phyloP scores from a whole-genome alignment of 2,329 filamentous ascomycete species.

The Emmonsiellopsis sp. region DNA sequence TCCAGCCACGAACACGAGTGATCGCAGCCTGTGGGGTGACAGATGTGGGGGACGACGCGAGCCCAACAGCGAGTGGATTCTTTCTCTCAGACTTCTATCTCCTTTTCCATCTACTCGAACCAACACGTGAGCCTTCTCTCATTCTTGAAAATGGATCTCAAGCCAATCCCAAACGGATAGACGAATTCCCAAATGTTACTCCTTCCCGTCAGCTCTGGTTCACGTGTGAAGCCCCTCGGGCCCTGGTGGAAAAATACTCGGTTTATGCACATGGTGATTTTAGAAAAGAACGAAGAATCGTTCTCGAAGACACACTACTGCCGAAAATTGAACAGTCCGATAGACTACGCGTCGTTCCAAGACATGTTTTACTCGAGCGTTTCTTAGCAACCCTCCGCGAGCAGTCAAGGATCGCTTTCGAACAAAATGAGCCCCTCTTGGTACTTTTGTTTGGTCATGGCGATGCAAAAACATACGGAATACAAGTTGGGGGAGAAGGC shows the following conservation, averaged over 20 bases:
- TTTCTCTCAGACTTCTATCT: background rate
- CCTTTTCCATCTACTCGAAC: background rate
- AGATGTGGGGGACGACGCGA: background rate
- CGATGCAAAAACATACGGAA: constrained; percentile 5
- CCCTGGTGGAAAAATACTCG: constrained; percentile 9
- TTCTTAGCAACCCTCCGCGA: constrained; percentile 9
- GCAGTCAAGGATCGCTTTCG: constrained; percentile 8
- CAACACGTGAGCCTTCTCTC: background rate
- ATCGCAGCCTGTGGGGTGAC: background rate
- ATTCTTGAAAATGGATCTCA: background rate
- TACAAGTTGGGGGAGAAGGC: constrained; percentile 2
- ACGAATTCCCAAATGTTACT: background rate
- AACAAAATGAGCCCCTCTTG: constrained; percentile 7
- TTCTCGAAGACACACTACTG: constrained; percentile 8
- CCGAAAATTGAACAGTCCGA: background rate
- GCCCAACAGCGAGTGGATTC: background rate
- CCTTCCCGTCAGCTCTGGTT: constrained; percentile 4
- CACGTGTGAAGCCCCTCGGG: constrained; percentile 7
- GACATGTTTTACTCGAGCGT: constrained; percentile 8
- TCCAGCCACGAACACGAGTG: background rate
- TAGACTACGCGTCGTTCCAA: constrained; percentile 7
- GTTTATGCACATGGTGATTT: constrained; percentile 11
- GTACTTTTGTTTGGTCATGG: constrained; percentile 13
- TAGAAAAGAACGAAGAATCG: constrained; percentile 6
- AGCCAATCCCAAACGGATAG: background rate